Percentiles rank a stretch among this genome's conserved stretches.
Conservation (phyloP, 2,329 filamentous ascomycete genomes). For the Nigrospora oryzae region DNA sequence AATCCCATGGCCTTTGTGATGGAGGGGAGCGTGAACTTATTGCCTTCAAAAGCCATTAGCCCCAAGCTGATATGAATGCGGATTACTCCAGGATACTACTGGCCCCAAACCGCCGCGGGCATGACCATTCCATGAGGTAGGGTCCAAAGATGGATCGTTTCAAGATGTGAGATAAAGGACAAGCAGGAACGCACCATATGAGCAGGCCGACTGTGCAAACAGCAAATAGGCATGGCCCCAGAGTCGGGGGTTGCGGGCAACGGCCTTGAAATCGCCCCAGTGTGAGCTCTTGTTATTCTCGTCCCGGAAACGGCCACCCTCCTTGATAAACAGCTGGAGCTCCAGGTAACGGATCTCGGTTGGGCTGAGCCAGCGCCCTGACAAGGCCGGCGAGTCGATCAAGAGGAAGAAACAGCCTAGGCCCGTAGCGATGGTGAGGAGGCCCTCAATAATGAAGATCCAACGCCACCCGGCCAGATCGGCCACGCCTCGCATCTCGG, state of each 20-base stretch:
- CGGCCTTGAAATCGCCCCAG: slow-evolving; percentile 5
- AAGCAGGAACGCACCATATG: slow-evolving; percentile 10
- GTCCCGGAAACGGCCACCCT: slow-evolving; percentile 6
- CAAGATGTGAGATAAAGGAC: too few relatives aligned
- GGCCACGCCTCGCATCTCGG: slow-evolving; percentile 53
- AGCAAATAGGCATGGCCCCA: slow-evolving; percentile 10
- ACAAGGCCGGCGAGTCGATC: background rate
- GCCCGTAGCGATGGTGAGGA: slow-evolving; percentile 15
- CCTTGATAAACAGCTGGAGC: slow-evolving; percentile 12
- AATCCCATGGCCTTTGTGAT: slow-evolving; percentile 33
- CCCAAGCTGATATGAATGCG: too few relatives aligned
- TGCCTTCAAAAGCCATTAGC: too few relatives aligned
- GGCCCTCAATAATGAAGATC: slow-evolving; percentile 72
- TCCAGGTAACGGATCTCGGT: slow-evolving; percentile 19
- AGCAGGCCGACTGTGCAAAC: slow-evolving; percentile 15
- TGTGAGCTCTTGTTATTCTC: background rate
- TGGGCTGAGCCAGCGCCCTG: slow-evolving; percentile 23
- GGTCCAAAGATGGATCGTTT: too few relatives aligned
- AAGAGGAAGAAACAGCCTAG: slow-evolving; percentile 3
- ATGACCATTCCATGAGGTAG: too few relatives aligned
- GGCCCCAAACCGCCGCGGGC: too few relatives aligned
- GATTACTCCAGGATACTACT: too few relatives aligned
- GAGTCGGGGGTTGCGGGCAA: slow-evolving; percentile 7
- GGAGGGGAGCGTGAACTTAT: slow-evolving; percentile 21
- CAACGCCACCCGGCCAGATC: slow-evolving; percentile 70